Evolutionary conservation across 2,329 filamentous ascomycete genomes (phyloP), one percentile per base, ranked within the genome.

Genomic region (Alternaria triticimaculans): DNA sequence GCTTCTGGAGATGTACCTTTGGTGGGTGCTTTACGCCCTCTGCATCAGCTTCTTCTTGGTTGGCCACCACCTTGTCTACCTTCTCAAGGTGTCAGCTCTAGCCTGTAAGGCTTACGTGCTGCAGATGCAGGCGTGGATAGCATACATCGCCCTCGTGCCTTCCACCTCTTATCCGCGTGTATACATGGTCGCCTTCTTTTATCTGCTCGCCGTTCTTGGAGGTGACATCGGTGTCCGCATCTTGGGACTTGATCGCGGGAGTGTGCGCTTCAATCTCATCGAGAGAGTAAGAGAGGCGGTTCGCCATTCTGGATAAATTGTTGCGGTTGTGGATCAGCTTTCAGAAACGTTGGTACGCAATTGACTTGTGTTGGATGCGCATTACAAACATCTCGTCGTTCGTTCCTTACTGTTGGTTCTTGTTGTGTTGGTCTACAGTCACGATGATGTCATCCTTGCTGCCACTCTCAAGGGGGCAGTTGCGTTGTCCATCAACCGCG

Each of bases 21-120:
- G 81, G 80, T 11, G 81, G 80, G 50, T 82, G 75, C 68, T 82
- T 82, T 9, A 82, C 80, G 1, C 74, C 72, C 44, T 78, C 77
- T 41, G 74, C 66, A 60, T 78, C 65, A 4, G 81, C 80, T 37
- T 81, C 78, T 43, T 77, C 69, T 51, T 80, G 54, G 0, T 75
- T 73, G 9, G 71, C 76, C 14, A 82, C 76, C n/a, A 82, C 71
- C 58, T 78, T 77, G 11, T 82, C 76, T 18, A 81, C 81, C 76
- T 78, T 56, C 3, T 21, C 6, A 20, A 48, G 43, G 23, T 9
- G 10, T 33, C 14, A n/a, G 8, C n/a, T 41, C 12, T 45, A 41
- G 43, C 43, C 43, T 45, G 5, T 11, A 5, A 21, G 7, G 12
- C 20, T 12, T 46, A n/a, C 25, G 20, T 48, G 44, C 20, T 14